phyloP scores from a whole-genome alignment of 2,329 filamentous ascomycete species.

The Aquanectria penicillioides region DNA sequence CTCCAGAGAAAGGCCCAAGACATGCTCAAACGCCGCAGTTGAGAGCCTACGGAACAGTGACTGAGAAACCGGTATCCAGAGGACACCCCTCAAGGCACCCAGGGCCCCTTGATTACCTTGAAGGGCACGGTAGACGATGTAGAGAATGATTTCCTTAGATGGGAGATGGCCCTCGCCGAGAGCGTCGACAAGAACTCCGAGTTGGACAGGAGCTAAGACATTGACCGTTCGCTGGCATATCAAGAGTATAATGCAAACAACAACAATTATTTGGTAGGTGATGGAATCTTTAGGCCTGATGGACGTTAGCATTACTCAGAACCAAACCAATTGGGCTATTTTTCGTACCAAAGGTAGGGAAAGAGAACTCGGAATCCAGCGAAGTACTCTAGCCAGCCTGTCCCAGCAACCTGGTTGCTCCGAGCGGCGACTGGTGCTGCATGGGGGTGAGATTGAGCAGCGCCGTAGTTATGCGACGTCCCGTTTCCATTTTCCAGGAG shows the following conservation, averaged over 20 bases:
- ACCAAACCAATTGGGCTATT: neutral
- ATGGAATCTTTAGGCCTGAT: conserved; percentile 54
- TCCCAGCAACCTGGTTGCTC: conserved; percentile 47
- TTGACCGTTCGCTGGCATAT: conserved; percentile 56
- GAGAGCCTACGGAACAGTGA: conserved; percentile 55
- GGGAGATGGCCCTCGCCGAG: conserved; percentile 54
- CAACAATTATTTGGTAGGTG: conserved; percentile 51
- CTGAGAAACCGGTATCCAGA: conserved; percentile 61
- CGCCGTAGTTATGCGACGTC: conserved; percentile 42
- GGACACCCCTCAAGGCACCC: conserved; percentile 52
- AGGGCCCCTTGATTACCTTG: conserved; percentile 58
- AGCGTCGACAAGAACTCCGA: conserved; percentile 53
- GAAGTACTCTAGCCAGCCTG: conserved; percentile 58
- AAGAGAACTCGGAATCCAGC: conserved; percentile 56
- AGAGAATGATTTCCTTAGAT: conserved; percentile 54
- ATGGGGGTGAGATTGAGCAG: conserved; percentile 17
- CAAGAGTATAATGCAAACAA: conserved; percentile 54
- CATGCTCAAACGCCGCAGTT: conserved; percentile 58
- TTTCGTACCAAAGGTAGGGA: conserved; percentile 54
- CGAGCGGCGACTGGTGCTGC: conserved; percentile 27
- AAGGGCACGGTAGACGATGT: conserved; percentile 54
- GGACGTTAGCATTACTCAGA: conserved; percentile 18
- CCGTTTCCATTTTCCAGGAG: conserved; percentile 53
- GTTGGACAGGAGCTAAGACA: conserved; percentile 53
- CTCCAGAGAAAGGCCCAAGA: conserved; percentile 57